Base-by-base conservation (phyloP, 306 rosid species). In the Rosa multiflora region DNA sequence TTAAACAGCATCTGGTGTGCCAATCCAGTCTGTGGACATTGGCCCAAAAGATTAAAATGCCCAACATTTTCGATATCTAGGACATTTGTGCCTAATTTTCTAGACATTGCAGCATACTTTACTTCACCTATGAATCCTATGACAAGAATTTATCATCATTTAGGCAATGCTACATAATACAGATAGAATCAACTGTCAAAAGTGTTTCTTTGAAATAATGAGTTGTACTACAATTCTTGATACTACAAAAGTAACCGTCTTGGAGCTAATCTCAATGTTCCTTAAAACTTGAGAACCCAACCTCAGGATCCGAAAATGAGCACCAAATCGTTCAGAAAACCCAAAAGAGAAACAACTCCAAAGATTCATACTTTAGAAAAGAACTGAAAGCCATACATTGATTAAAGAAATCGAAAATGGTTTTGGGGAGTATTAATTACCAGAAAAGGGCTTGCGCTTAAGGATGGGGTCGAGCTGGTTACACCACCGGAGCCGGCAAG, bases 401-500 rank as follows among this genome's bases (percentile, higher is more conserved):
- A 40, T 4, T 8, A 35, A 75, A 18, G 67, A 63, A 75, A 15
- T 1, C 2, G 1, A 43, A 44, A 13, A 17, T 59, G 39, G 74
- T 62, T 26, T 12, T 1, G 26, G 51, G 35, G 18, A 61, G 18
- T 5, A 7, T 18, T 13, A 26, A 37, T 77, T 35, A 95, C 99
- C 94, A 47, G 98, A 85, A 66, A 91, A 95, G 29, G 97, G 99
- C 73, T 95, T 95, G 83, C 98, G 97, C 76, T 95, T 95, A 1
- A 95, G 97, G 47, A 92, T 76, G 0, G 99, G 99, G 83, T 95
- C 98, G 70, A 95, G 97, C 85, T 95, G 99, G 77, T 92, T 95
- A 79, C 98, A 93, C 99, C 98, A 95, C 42, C 99, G 88, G 10
- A 95, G 94, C 0, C 99, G 97, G 78, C 98, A 95, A 53, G 99